These are phyloP conservation scores for Aquilaria agallochum DNA, from an alignment of 441 rosid genomes.

Conservation along the genomic window DNA sequence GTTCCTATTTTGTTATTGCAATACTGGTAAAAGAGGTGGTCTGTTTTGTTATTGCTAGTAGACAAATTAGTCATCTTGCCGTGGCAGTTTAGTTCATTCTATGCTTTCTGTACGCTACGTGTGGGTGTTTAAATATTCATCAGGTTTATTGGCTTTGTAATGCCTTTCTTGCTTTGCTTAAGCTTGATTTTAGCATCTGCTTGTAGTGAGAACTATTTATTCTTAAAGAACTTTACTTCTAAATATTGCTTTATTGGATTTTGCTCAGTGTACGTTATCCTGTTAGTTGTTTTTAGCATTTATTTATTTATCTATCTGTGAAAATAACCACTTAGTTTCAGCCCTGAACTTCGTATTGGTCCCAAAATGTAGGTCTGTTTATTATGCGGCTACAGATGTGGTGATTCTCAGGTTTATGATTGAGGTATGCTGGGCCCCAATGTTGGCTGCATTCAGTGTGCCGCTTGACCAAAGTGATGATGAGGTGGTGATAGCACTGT, in stretches of 20 bases:
- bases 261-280: too few relatives aligned
- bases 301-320: constrained; percentile 1
- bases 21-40: background rate
- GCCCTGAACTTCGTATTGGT: constrained; percentile 12
- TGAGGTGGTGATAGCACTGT: constrained; percentile 64
- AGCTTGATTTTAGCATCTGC: too few relatives aligned
- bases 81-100: too few relatives aligned
- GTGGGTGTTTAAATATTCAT: too few relatives aligned
- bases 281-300: too few relatives aligned
- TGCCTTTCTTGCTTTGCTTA: too few relatives aligned
- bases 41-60: background rate
- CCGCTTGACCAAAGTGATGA: constrained; percentile 99
- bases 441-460: constrained; percentile 99
- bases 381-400: constrained; percentile 96
- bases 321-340: too few relatives aligned
- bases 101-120: too few relatives aligned
- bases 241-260: constrained; percentile 5
- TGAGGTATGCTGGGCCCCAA: constrained; percentile 99
- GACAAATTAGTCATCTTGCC: too few relatives aligned
- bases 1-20: background rate
- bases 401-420: constrained; percentile 96
- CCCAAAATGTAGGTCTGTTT: constrained; percentile 81
- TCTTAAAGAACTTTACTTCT: constrained; percentile 1
- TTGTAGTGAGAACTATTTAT: too few relatives aligned
- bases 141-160: too few relatives aligned